Evolutionary conservation across 1,284 basidiomycete genomes (phyloP), one percentile per base, ranked within the genome.

Genomic region (Ustilago cynodontis): DNA sequence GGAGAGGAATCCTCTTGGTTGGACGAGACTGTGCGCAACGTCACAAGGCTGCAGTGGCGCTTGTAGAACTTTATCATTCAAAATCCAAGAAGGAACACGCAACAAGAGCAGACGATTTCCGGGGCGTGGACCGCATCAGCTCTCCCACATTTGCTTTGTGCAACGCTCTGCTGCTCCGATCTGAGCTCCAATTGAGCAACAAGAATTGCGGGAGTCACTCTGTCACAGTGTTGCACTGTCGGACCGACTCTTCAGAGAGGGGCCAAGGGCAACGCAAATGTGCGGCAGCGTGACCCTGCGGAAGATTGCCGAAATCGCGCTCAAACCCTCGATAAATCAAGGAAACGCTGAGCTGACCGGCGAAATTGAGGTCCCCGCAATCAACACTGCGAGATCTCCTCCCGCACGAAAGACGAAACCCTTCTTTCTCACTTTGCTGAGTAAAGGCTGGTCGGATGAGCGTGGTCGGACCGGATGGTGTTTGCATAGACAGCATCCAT

Each of bases 281-380:
- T 52, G 16, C 26, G 60, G 43, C 55, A 69, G 54, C 62, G 62
- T 71, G 69, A 71, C 69, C 69, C 59, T 71, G 69, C 69, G 63
- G 33, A 55, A 71, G 69, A 71, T 62, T 65, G 59, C 69, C 69
- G 69, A 71, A 39, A 41, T 33, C 52, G 57, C 67, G 67, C 66
- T 54, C 53, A 20, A 28, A 43, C 39, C 28, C 47, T 35, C 43
- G n/a, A n/a, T n/a, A n/a, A n/a, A n/a, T n/a, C n/a, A n/a, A 43
- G n/a, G 16, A 11, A 20, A 6, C 14, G 49, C 14, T 28, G 22
- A 13, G 16, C 20, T 11, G 31, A 68, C 49, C 67, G 60, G 60
- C 61, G 57, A 64, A 51, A 45, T 56, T 35, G 20, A 16, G 24
- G 20, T 50, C 24, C 47, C 53, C 37, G n/a, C 59, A n/a, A 61